Conservation (phyloP, 495 filamentous ascomycete genomes). For the Hypomontagnella monticulosa region DNA sequence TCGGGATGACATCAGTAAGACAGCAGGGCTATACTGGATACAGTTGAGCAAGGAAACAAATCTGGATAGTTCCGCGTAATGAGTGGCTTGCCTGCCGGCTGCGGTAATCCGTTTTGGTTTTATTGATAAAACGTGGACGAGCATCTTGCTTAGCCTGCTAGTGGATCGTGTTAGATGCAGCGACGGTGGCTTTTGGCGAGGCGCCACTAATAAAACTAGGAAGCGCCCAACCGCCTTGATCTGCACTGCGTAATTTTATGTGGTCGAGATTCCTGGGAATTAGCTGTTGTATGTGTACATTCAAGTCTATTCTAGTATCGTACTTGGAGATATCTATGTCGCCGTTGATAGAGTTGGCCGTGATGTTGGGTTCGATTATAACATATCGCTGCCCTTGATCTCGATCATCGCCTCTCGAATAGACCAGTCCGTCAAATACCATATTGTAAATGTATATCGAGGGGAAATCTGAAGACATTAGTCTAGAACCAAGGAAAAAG, state of each 20-base stretch:
- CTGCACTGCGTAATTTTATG: background rate
- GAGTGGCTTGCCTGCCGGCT: background rate
- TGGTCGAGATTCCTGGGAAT: constrained; percentile 11
- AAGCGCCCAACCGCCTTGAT: constrained; percentile 5
- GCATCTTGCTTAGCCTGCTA: constrained; percentile 10
- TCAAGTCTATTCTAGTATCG: no score
- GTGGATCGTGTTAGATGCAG: constrained; percentile 20
- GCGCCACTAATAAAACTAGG: constrained; percentile 18
- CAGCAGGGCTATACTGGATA: constrained; percentile 2
- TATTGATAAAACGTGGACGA: constrained; percentile 2
- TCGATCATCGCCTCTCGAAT: no score
- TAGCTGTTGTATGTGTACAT: constrained; percentile 5
- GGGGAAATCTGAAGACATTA: no score
- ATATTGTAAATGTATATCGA: no score
- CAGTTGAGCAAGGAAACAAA: background rate
- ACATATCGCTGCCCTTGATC: no score
- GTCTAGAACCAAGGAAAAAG: no score
- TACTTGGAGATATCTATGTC: background rate
- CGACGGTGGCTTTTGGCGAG: constrained; percentile 16
- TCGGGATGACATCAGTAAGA: constrained; percentile 23
- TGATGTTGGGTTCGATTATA: no score
- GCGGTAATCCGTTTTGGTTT: no score
- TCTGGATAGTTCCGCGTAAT: background rate
- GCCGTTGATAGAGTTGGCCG: no score
- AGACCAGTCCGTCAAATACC: no score